Evolutionary conservation across 2,329 filamentous ascomycete species (phyloP), one percentile per base, ranked within the genome.

Genomic region (Aspergillus candidus): DNA sequence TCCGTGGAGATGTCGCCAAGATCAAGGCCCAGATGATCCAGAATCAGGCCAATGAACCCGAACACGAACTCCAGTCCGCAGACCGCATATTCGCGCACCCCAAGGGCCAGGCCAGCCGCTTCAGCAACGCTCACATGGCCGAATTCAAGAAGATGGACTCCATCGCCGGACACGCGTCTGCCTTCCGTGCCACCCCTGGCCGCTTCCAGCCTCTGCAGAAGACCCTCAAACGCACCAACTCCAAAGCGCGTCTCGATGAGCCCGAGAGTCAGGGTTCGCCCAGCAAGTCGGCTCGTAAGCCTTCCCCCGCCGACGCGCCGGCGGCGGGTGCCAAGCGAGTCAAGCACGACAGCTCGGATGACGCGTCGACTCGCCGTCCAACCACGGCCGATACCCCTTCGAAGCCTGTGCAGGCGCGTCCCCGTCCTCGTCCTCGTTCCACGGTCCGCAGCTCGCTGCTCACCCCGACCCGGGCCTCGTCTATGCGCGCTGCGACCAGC

Each of bases 141-240:
- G 80, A 91, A 59, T 96, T 97, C 71, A 88, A 88, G 69, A 97
- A 94, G 74, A 96, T 97, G 91, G 89, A 95, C 63, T 96, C 90
- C 2, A 96, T 97, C 60, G 87, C 82, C 35, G 83, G 83, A 50
- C 90, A 96, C 62, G 76, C 88, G 7, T 94, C 90, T 10, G 79
- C 84, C 12, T 93, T 75, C 70, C 54, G 80, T 72, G 61, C 67
- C 66, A 40, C 70, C 61, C 55, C 72, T 59, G 58, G 73, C 41
- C 67, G 64, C 40, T 65, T 68, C 49, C 62, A 68, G 48, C 59
- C 65, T 14, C 64, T 65, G 12, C 57, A 52, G 14, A 69, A 70
- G 46, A 63, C 66, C 10, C 62, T 78, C 38, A 78, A 78, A 61
- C 68, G 75, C 32, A 73, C 70, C 40, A 71, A 71, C 49, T 78